These are phyloP conservation scores for Agroathelia rolfsii DNA, from an alignment of 1,284 basidiomycete species.

Conservation along the genomic window DNA sequence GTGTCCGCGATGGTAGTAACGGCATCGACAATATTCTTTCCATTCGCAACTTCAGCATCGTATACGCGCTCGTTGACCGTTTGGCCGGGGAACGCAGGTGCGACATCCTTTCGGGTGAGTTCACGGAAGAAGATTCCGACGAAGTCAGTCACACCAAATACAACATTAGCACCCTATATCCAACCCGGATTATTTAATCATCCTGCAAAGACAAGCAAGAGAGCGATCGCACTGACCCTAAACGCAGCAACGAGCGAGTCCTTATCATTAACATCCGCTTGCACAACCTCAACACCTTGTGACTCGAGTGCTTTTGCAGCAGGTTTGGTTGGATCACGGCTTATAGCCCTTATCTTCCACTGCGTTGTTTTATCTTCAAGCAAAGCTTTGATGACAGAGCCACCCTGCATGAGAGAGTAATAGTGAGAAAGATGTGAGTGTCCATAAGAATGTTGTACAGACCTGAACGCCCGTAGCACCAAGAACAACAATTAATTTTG, in stretches of 20 bases:
- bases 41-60: constrained; percentile 20
- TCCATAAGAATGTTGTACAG: too few species aligned
- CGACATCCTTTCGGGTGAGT: too few species aligned
- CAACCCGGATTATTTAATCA: too few species aligned
- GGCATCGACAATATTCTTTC: constrained; percentile 25
- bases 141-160: constrained; percentile 21
- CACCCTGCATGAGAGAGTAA: too few species aligned
- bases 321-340: constrained; percentile 8
- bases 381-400: constrained; percentile 8
- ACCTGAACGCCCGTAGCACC: too few species aligned
- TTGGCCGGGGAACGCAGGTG: too few species aligned
- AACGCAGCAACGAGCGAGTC: constrained; percentile 12
- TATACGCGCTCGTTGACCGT: constrained; percentile 20
- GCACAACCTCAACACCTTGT: constrained; percentile 16
- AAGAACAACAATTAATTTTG: too few species aligned
- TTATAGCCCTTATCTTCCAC: constrained; percentile 9
- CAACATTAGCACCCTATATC: too few species aligned
- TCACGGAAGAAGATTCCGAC: too few species aligned
- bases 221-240: too few species aligned
- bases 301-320: constrained; percentile 9
- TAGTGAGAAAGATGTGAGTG: too few species aligned
- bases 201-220: too few species aligned
- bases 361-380: constrained; percentile 8
- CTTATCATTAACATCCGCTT: constrained; percentile 12
- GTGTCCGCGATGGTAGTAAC: constrained; percentile 9